Conservation (phyloP, 805 yeast species). For the Isabelozyma gotoi region DNA sequence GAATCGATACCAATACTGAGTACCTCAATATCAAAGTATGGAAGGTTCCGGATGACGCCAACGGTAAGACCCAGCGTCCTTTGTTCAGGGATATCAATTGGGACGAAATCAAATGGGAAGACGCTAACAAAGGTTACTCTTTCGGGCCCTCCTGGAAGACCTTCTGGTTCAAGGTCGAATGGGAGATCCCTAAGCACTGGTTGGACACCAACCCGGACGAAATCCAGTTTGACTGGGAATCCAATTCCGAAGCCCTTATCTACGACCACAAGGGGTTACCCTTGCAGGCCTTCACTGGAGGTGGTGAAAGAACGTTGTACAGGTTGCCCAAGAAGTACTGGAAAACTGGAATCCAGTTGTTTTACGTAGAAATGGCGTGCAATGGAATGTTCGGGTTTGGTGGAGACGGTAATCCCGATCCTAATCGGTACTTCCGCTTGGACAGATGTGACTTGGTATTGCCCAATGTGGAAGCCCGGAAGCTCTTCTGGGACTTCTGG, state of each 20-base stretch:
- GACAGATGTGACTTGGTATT: conserved; percentile 72
- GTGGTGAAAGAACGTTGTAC: conserved; percentile 77
- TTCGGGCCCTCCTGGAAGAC: conserved; percentile 98
- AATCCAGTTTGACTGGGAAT: conserved; percentile 79
- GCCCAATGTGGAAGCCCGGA: conserved; percentile 80
- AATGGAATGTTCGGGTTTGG: conserved; percentile 89
- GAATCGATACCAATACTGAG: conserved; percentile 45
- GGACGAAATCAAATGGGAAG: conserved; percentile 45
- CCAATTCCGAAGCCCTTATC: conserved; percentile 81
- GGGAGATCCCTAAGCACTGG: conserved; percentile 68
- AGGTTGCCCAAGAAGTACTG: conserved; percentile 58
- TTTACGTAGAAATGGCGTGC: conserved; percentile 87
- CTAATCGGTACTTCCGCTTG: conserved; percentile 68
- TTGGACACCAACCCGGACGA: conserved; percentile 41
- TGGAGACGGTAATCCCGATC: conserved; percentile 61
- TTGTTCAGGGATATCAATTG: conserved; percentile 57
- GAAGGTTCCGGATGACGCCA: conserved; percentile 61
- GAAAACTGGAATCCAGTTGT: conserved; percentile 53
- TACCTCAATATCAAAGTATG: conserved; percentile 62
- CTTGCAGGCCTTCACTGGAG: conserved; percentile 82
- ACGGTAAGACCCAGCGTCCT: conserved; percentile 55
- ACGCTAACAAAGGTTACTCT: conserved; percentile 65
- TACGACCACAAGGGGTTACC: conserved; percentile 68
- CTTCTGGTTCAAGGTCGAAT: conserved; percentile 80
- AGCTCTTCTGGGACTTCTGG: conserved; percentile 79